phyloP scores from a whole-genome alignment of 1,139 yeast species.

The Tardiomyces depauwii region DNA sequence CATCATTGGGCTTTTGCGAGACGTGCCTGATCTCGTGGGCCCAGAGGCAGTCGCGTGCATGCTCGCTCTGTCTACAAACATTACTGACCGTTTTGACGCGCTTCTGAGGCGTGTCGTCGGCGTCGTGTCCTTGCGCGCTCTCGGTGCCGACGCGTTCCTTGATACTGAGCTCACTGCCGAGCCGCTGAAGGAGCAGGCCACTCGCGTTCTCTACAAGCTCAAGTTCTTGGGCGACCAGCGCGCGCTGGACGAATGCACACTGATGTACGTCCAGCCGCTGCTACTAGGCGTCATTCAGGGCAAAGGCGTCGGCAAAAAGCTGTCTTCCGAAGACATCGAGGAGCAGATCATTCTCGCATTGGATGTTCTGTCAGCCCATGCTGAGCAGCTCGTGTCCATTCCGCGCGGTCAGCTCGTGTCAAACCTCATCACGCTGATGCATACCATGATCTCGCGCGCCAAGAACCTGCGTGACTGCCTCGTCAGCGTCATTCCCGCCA shows the following conservation, averaged over 20 bases:
- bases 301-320: constrained; percentile 45
- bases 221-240: constrained; percentile 65
- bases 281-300: constrained; percentile 39
- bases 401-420: constrained; percentile 58
- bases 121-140: constrained; percentile 45
- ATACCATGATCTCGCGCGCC: constrained; percentile 59
- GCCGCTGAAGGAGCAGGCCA: constrained; percentile 41
- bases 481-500: constrained; percentile 60
- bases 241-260: constrained; percentile 55
- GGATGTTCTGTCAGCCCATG: constrained; percentile 66
- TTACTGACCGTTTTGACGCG: constrained; percentile 39
- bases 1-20: constrained; percentile 32
- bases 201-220: constrained; percentile 62
- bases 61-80: constrained; percentile 21
- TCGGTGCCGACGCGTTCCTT: constrained; percentile 16
- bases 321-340: constrained; percentile 73
- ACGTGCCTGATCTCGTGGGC: constrained; percentile 20
- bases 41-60: constrained; percentile 20
- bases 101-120: constrained; percentile 36
- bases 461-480: constrained; percentile 78
- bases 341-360: constrained; percentile 72
- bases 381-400: constrained; percentile 62
- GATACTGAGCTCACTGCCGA: constrained; percentile 37
- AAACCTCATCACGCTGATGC: constrained; percentile 54
- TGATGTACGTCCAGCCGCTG: constrained; percentile 68